Base-by-base conservation (phyloP, 2,329 filamentous ascomycete species). In the Pseudocercospora cruenta region DNA sequence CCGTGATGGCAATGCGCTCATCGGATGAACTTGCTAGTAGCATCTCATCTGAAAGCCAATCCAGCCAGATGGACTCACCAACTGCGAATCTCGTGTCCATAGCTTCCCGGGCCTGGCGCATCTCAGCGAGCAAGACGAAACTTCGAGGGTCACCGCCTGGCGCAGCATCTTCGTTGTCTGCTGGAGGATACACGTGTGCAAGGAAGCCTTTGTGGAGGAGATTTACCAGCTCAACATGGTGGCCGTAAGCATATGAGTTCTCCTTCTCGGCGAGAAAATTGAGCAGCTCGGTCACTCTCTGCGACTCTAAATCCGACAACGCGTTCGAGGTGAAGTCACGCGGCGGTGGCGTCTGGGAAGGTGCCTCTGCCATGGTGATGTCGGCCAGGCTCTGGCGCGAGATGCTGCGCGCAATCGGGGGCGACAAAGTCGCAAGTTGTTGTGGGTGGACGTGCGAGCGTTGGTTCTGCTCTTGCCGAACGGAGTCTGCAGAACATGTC, bases 1-100 rank as follows among this genome's bases (percentile, higher is more conserved):
- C 91, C 74, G 93, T 84, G 57, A 92, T 83, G 67, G 85, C 84
- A 75, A 92, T 85, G 71, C 90, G 88, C 72, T 87, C 85, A 67
- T 93, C 90, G 62, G 91, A 76, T 78, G 75, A 89, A 80, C 75
- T 82, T 76, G 75, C 90, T 82, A 80, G 83, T 80, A 78, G 85
- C 82, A 85, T 86, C 71, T 91, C 87, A 78, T 94, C 91, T 68
- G 91, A 87, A 70, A 94, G 85, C 79, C 91, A 91, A 72, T 91
- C 90, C 71, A 91, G 79, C 91, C 91, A 95, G 76, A 86, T 86
- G 65, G 91, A 88, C 81, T 95, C 91, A 73, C 91, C 91, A 71
- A 93, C 84, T 54, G 90, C 89, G 71, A 89, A 90, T 21, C 87
- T 83, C 60, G 84, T 83, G 70, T 87, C 84, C 84, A 90, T 87